Conservation (phyloP, 192 early-diverging fungal genomes). For the Spizellomyces sp. region DNA sequence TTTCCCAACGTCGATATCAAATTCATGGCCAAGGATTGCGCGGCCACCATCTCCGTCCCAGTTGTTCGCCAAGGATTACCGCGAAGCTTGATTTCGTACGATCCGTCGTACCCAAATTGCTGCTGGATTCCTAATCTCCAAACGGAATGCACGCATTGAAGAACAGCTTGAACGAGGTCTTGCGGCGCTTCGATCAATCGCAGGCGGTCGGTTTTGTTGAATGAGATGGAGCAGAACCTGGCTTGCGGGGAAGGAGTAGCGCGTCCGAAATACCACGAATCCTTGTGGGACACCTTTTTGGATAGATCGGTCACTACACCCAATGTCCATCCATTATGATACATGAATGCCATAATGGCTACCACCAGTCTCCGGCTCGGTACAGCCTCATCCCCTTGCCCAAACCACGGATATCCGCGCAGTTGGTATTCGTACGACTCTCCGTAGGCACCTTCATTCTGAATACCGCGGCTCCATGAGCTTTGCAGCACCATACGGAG, state of each 20-base stretch:
- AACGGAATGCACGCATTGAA: not conserved
- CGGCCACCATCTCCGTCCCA: slow-evolving; percentile 6
- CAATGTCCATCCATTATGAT: slow-evolving; percentile 13
- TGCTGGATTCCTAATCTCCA: not conserved
- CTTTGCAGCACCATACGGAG: not conserved
- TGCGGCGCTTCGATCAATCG: slow-evolving; percentile 8
- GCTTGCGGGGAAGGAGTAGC: not conserved
- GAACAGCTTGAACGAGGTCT: not conserved
- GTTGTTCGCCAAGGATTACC: slow-evolving; percentile 21
- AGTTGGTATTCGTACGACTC: slow-evolving; percentile 13
- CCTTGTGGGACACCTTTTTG: slow-evolving; percentile 18
- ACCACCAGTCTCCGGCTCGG: not conserved
- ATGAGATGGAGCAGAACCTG: slow-evolving; percentile 10
- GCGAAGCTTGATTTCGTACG: slow-evolving; percentile 10
- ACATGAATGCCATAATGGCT: slow-evolving; percentile 14
- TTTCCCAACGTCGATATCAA: slow-evolving; percentile 1
- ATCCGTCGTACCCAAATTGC: not conserved
- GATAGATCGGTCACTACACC: not conserved
- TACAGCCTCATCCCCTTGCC: slow-evolving; percentile 8
- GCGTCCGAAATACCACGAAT: slow-evolving; percentile 8
- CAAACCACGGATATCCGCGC: slow-evolving; percentile 12
- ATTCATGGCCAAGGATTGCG: slow-evolving; percentile 3
- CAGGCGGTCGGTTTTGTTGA: slow-evolving; percentile 17
- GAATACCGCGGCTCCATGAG: slow-evolving; percentile 3
- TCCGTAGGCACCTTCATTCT: not conserved